Evolutionary conservation across 257 asterid species (phyloP), one percentile per base, ranked within the genome.

Genomic region (Osmanthus fragrans): DNA sequence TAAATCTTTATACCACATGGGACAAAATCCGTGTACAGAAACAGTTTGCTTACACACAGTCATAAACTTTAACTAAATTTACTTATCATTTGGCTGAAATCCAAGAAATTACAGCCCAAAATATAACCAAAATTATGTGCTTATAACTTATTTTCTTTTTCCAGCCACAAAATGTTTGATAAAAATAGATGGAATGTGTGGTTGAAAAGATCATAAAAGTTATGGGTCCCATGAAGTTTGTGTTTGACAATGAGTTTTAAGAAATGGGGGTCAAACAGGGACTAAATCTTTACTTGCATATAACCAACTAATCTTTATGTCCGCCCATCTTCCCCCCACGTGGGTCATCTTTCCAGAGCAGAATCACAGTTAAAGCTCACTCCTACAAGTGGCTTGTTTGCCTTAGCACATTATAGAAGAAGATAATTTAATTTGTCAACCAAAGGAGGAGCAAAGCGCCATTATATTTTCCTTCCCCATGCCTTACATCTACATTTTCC

Each of bases 381-480:
- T 58, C 66, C 66, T 58, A 58, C 13, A 58, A 58, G 16, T 7
- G 66, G 21, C 30, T n/a, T 58, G 5, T n/a, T 58, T 58, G 29
- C 66, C 30, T 58, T 58, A 58, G 13, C 66, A 58, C 66, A 70
- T 36, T 70, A 34, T 10, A 36, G 34, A 23, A 21, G 7, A 70
- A 34, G 54, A 42, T 13, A 33, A 47, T 47, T 47, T 3, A 47
- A 68, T 68, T 15, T 33, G 42, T 33, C 72, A 15, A 39, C 23
- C 47, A 33, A 67, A 68, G 45, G 72, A 68, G 64, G 13, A 19
- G 42, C 37, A 29, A 65, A 29, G 10, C 58, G 40, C 27, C 23
- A 66, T 45, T 27, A 39, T 76, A n/a, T 7, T 58, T 77, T 56
- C 47, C 64, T 36, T 36, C 60, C 73, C 72, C 82, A 74, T 37